Conservation (phyloP, 805 yeast species). For the Brettanomyces nanus region DNA sequence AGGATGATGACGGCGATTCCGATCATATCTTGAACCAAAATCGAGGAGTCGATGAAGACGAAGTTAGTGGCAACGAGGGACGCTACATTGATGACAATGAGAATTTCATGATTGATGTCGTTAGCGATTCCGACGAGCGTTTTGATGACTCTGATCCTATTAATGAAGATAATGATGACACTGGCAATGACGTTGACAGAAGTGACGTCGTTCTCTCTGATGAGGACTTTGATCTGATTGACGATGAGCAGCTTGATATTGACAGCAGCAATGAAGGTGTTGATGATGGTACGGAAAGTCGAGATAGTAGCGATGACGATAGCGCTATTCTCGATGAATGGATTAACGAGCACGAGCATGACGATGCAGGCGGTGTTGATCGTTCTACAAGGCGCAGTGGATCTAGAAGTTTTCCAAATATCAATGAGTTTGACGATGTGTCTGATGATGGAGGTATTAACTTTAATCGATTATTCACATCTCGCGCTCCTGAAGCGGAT, state of each 20-base stretch:
- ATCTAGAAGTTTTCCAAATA: slow-evolving; percentile 6
- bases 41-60: slow-evolving; percentile 29
- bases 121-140: slow-evolving; percentile 9
- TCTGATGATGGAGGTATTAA: background rate
- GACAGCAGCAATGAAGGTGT: slow-evolving; percentile 14
- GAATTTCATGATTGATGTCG: slow-evolving; percentile 22
- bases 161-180: slow-evolving; percentile 13
- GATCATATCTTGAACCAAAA: no score
- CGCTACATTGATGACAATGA: slow-evolving; percentile 22
- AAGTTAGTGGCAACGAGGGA: slow-evolving; percentile 22
- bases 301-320: slow-evolving; percentile 19
- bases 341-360: slow-evolving; percentile 23
- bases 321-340: slow-evolving; percentile 26
- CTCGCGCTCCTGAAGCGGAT: background rate
- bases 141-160: slow-evolving; percentile 10
- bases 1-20: slow-evolving; percentile 17
- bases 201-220: slow-evolving; percentile 17
- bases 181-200: slow-evolving; percentile 18
- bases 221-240: slow-evolving; percentile 2
- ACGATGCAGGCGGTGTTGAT: slow-evolving; percentile 9
- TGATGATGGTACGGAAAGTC: slow-evolving; percentile 2
- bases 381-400: slow-evolving; percentile 10
- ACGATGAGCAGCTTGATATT: slow-evolving; percentile 12
- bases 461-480: background rate
- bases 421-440: background rate